Base-by-base conservation (phyloP, 768 basidiomycete species). In the Boletus edulis region DNA sequence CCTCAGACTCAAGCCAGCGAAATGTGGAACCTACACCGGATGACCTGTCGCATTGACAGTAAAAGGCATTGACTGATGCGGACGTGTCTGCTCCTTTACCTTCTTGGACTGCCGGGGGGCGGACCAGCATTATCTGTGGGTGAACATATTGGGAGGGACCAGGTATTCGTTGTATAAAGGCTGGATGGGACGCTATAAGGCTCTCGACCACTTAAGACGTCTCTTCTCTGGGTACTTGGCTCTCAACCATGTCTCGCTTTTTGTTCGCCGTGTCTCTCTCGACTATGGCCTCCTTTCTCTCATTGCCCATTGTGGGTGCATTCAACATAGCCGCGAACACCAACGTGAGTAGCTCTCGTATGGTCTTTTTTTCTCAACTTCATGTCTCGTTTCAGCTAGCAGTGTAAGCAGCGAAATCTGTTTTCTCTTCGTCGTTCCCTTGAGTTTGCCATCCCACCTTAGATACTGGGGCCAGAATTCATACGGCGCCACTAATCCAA, bases 391-490 rank as follows among this genome's bases (percentile, higher is more conserved):
- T 53, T 44, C 17, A 66, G 64, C 32, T 66, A 31, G 64, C 65
- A 3, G 9, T 66, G 64, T 66, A 34, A 49, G 64, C 42, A 1
- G 14, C 4, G 4, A 8, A 9, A 1, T 18, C 15, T 24, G 4
- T 39, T 4, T 27, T 42, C 6, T 17, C 29, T 18, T 37, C 11
- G 18, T 38, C 44, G 0, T 38, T 14, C 24, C 15, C 22, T 37
- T 31, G 34, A 49, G 43, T 22, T 17, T 20, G 5, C 10, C 38
- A 6, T 39, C 40, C 13, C 8, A n/a, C 29, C 22, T 35, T 51
- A 72, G 69, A 51, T 72, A 73, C 44, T 73, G 73, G 72, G 72
- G 73, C 12, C 74, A 74, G 59, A 72, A 74, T 34, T 75, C 72
- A 9, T 72, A 71, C 22, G 73, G 75, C 11, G 72, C 73, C 3